Conservation (phyloP, 768 basidiomycete species). For the Lactarius psammicola region DNA sequence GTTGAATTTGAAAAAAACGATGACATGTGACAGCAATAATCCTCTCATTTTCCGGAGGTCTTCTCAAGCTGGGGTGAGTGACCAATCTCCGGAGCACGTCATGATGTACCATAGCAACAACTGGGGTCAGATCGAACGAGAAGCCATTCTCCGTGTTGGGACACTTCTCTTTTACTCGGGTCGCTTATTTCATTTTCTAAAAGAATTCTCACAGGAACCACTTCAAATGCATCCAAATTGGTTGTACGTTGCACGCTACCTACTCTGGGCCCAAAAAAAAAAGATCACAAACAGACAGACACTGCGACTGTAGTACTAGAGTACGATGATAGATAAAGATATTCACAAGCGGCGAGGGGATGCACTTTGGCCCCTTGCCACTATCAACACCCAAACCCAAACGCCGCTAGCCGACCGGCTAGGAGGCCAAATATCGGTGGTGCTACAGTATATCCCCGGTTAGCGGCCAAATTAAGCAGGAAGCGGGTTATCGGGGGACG, state of each 20-base stretch:
- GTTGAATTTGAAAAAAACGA: background rate
- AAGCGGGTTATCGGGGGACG: constrained; percentile 18
- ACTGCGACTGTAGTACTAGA: constrained; percentile 12
- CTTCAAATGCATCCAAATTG: constrained; percentile 12
- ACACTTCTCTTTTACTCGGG: too few species aligned
- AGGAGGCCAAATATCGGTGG: background rate
- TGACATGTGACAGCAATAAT: background rate
- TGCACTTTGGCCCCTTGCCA: background rate
- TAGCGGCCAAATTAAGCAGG: background rate
- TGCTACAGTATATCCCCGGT: background rate
- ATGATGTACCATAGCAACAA: background rate
- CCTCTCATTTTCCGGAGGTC: background rate
- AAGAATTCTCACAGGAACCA: background rate
- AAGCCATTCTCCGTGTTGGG: background rate
- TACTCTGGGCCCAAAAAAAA: constrained; percentile 21
- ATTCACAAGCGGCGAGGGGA: constrained; percentile 17
- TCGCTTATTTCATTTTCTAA: background rate
- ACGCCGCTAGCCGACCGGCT: background rate
- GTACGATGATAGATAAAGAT: constrained; percentile 21
- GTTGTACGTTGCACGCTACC: too few species aligned
- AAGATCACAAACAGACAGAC: constrained; percentile 18
- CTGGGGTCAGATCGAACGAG: background rate
- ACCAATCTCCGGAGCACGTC: background rate
- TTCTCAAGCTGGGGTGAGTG: background rate
- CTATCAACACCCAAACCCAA: background rate